phyloP scores from a whole-genome alignment of 2,329 filamentous ascomycete genomes.

The Ophiostoma triangulosporum region DNA sequence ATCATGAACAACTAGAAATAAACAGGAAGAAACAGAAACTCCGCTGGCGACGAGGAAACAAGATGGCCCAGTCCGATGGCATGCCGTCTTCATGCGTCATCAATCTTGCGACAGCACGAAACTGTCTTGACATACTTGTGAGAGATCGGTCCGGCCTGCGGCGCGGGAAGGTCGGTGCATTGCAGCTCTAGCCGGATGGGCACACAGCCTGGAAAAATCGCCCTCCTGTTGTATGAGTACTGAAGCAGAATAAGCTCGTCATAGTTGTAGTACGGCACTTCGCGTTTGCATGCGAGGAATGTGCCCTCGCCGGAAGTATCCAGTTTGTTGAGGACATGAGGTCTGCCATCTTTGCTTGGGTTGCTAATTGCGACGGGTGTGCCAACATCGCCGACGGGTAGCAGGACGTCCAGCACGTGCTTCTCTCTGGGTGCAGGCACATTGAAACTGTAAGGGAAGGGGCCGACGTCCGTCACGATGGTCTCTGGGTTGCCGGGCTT shows the following conservation, averaged over 20 bases:
- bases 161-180: slow-evolving; percentile 23
- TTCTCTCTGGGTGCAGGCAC: slow-evolving; percentile 13
- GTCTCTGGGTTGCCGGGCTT: slow-evolving; percentile 21
- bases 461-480: slow-evolving; percentile 28
- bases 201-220: slow-evolving; percentile 27
- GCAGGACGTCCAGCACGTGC: not conserved
- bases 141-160: slow-evolving; percentile 21
- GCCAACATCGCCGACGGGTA: slow-evolving; percentile 16
- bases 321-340: slow-evolving; percentile 19
- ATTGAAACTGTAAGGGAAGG: slow-evolving; percentile 24
- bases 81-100: not conserved
- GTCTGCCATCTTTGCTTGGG: slow-evolving; percentile 22
- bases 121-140: slow-evolving; percentile 26
- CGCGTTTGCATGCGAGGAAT: slow-evolving; percentile 30
- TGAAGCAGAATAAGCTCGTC: slow-evolving; percentile 22
- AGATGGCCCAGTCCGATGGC: no score
- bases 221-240: slow-evolving; percentile 20
- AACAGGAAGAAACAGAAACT: not conserved
- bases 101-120: slow-evolving; percentile 24
- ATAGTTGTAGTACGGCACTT: slow-evolving; percentile 27
- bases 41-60: not conserved
- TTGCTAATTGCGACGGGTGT: not conserved
- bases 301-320: slow-evolving; percentile 14
- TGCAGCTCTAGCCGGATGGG: slow-evolving; percentile 30
- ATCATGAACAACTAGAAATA: not conserved